Conservation (phyloP, 176 grass and related monocot genomes). For the Avena atlantica region DNA sequence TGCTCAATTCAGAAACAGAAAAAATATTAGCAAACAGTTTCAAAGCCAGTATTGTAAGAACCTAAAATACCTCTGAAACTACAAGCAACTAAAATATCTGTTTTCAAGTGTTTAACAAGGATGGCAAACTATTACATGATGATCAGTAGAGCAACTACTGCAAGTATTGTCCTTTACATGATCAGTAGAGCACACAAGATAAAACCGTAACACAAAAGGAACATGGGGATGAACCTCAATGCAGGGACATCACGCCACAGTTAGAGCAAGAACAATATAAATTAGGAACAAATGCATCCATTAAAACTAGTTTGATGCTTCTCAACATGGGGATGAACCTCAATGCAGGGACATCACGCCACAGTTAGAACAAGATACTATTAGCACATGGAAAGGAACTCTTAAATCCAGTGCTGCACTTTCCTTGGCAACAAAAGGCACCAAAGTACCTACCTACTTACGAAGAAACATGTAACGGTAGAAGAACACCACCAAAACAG, state of each 20-base stretch:
- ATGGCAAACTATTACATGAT: conserved; percentile 10
- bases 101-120: neutral
- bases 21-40: neutral
- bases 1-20: neutral
- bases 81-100: neutral
- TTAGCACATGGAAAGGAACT: neutral
- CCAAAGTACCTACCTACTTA: neutral
- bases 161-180: neutral
- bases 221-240: neutral
- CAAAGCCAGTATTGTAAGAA: conserved; percentile 7
- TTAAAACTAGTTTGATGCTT: neutral
- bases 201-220: neutral
- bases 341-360: neutral
- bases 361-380: neutral
- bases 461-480: neutral
- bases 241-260: neutral
- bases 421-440: neutral
- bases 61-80: neutral
- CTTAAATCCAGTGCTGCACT: conserved; percentile 1
- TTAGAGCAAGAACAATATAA: conserved; percentile 3
- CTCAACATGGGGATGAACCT: neutral
- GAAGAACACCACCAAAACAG: neutral
- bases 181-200: neutral
- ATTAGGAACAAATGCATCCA: neutral
- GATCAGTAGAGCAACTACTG: neutral